These are phyloP conservation scores for Senna siamea DNA, from an alignment of 306 rosid species.

Conservation along the genomic window DNA sequence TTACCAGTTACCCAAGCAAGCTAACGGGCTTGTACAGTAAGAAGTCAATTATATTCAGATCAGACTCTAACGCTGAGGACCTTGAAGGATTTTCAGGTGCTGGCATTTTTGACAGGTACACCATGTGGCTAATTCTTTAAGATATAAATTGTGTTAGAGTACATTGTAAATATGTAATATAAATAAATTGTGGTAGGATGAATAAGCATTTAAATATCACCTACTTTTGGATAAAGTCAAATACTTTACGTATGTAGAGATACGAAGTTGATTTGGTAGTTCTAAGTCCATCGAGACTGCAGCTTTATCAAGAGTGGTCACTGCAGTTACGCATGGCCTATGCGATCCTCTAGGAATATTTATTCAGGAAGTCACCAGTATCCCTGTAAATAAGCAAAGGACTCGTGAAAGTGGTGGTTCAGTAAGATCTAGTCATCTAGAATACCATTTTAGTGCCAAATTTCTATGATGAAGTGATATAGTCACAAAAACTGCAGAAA, in stretches of 20 bases:
- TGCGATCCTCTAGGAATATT: no score
- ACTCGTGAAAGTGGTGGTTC: neutral
- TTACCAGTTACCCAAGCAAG: slow-evolving; percentile 45
- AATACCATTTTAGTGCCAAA: neutral
- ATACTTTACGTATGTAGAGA: no score
- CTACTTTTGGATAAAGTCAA: neutral
- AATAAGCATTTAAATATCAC: neutral
- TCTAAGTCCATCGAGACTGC: neutral
- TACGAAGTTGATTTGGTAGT: neutral
- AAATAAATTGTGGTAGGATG: neutral
- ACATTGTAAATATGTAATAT: neutral
- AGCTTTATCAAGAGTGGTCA: neutral
- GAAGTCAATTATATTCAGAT: slow-evolving; percentile 47
- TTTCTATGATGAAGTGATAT: neutral
- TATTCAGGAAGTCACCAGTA: no score
- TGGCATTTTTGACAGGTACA: slow-evolving; percentile 50
- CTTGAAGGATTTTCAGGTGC: slow-evolving; percentile 55
- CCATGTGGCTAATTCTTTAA: slow-evolving; percentile 3
- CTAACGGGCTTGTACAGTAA: slow-evolving; percentile 38
- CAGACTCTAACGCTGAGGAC: slow-evolving; percentile 53
- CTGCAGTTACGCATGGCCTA: no score
- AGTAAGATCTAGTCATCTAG: neutral
- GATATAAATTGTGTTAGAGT: no score
- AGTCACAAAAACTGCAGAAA: neutral
- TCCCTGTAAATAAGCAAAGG: no score